Evolutionary conservation across 2,329 filamentous ascomycete genomes (phyloP).

Genomic region (Pestalotiopsis fici): DNA sequence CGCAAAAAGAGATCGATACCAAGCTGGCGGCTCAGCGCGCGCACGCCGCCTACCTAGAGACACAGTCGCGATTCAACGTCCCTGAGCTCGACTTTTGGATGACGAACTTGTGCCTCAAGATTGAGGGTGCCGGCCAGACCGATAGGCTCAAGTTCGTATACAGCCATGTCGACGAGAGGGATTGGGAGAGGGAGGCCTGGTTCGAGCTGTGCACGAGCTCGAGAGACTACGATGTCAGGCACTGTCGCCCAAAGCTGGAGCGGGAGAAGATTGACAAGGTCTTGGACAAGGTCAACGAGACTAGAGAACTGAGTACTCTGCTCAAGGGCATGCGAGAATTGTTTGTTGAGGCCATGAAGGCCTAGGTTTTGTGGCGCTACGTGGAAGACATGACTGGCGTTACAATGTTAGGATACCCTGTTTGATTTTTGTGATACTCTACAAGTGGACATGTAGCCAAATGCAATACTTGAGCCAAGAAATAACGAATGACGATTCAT

Average conservation of each 20-base stretch:
- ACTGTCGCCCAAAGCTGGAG: conserved; percentile 81
- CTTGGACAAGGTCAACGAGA: conserved; percentile 80
- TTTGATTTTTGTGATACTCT: neutral
- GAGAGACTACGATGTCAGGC: conserved; percentile 82
- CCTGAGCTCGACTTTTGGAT: conserved; percentile 98
- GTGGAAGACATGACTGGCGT: neutral
- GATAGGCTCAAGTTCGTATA: conserved; percentile 91
- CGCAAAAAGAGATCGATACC: conserved; percentile 70
- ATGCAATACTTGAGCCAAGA: neutral
- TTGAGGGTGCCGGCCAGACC: conserved; percentile 83
- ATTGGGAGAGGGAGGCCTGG: conserved; percentile 88
- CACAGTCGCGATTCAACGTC: conserved; percentile 84
- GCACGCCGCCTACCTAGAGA: conserved; percentile 74
- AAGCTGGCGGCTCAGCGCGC: conserved; percentile 71
- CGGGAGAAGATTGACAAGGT: conserved; percentile 75
- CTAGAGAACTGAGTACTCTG: conserved; percentile 68
- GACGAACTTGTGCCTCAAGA: conserved; percentile 81
- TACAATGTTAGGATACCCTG: neutral
- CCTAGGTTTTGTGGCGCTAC: conserved; percentile 23
- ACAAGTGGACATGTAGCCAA: neutral
- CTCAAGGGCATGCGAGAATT: conserved; percentile 82
- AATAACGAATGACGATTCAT: neutral
- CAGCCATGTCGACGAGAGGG: conserved; percentile 80
- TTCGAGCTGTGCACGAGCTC: conserved; percentile 85
- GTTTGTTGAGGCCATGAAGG: conserved; percentile 69